Conservation (phyloP, 2,329 filamentous ascomycete genomes). For the Aspergillus sp. region DNA sequence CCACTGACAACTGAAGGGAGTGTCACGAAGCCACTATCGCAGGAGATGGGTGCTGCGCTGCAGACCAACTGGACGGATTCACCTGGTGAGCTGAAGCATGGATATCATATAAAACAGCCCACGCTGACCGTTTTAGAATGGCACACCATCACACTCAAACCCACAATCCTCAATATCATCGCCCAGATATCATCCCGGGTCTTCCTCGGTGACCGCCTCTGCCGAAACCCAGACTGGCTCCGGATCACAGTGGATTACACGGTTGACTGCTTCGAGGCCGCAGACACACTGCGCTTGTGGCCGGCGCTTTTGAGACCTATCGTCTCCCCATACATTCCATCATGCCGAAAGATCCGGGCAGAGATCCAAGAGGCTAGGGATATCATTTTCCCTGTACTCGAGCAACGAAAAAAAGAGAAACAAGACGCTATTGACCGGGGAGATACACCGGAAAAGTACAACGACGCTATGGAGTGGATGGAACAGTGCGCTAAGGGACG, state of each 20-base stretch:
- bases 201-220: not conserved
- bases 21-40: too few species aligned
- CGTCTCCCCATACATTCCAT: not conserved
- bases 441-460: rapidly evolving
- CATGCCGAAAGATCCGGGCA: not conserved
- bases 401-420: not conserved
- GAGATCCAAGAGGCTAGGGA: not conserved
- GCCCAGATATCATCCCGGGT: not conserved
- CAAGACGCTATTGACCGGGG: not conserved
- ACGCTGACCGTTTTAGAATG: not conserved
- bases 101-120: too few species aligned
- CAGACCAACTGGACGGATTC: too few species aligned
- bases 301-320: not conserved
- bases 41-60: too few species aligned
- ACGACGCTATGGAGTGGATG: not conserved
- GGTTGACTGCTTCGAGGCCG: not conserved
- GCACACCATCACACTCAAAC: not conserved
- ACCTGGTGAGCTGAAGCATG: too few species aligned
- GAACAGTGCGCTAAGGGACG: not conserved
- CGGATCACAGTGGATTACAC: not conserved
- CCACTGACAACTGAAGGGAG: too few species aligned
- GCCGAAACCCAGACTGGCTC: not conserved
- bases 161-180: not conserved
- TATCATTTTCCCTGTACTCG: not conserved
- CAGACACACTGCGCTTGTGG: not conserved